Base-by-base conservation (phyloP, 352 stramenopile genomes). In the Globisporangium emineosum region DNA sequence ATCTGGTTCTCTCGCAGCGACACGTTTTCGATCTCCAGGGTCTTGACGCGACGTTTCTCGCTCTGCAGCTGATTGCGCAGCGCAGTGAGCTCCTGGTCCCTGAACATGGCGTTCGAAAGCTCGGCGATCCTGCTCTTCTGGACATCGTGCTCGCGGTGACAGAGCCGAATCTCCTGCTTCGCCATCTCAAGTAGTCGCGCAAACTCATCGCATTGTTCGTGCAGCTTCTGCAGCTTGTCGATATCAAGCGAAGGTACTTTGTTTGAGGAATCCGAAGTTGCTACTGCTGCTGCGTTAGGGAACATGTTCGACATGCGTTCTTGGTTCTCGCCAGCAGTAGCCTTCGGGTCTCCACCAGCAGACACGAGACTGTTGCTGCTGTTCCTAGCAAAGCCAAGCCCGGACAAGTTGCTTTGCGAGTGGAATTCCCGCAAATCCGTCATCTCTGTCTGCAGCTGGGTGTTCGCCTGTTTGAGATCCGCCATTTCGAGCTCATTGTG, bases 141-240 rank as follows among this genome's bases (percentile, higher is more conserved):
- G 12, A 71, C 68, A 42, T 89, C 77, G 3, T 70, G 67, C 21
- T 91, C 79, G 30, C 79, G 71, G 19, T 91, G 81, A 61, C 79
- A 83, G 40, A 91, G 55, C 0, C 70, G 70, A n/a, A 91, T 91
- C 47, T 91, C 81, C 51, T 89, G 76, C 58, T 91, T 89, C 0
- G 79, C 79, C 78, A 91, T 87, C 37, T 91, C 81, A 5, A 91
- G 58, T 10, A 89, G 21, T 0, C 79, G 70, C 6, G 60, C 69
- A n/a, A 83, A 68, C 30, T 91, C 81, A 12, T 83, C 65, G 15
- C 78, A 84, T 43, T 86, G 78, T 6, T 76, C 57, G 5, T 75
- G 84, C 32, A 87, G 78, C 5, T 76, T 67, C 15, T 76, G 76
- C 5, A 88, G 40, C 23, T 75, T 65, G 3, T 57, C 51, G 3